phyloP scores from a whole-genome alignment of 2,329 filamentous ascomycete species.

The Pochonia chlamydosporia region DNA sequence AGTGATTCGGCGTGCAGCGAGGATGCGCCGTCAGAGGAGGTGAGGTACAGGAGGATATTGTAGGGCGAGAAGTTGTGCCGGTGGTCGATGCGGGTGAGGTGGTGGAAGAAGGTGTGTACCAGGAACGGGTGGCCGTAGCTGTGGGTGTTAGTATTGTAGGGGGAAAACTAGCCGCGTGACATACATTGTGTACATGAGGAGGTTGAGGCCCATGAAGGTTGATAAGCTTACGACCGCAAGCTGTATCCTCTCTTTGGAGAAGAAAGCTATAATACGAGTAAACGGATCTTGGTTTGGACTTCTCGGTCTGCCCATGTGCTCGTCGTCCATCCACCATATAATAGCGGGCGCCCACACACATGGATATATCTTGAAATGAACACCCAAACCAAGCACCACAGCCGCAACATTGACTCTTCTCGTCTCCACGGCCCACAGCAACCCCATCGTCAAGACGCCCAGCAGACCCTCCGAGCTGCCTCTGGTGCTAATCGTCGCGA shows the following conservation, averaged over 20 bases:
- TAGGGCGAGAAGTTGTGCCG: constrained; percentile 98
- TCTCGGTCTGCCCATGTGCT: constrained; percentile 28
- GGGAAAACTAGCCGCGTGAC: constrained; percentile 21
- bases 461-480: constrained; percentile 90
- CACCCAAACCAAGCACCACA: constrained; percentile 69
- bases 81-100: constrained; percentile 88
- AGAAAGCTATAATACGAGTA: constrained; percentile 32
- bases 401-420: constrained; percentile 62
- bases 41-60: constrained; percentile 84
- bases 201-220: constrained; percentile 70
- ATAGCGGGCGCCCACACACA: constrained; percentile 88
- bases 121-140: constrained; percentile 79
- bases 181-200: constrained; percentile 70
- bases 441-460: constrained; percentile 73
- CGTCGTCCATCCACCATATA: constrained; percentile 70
- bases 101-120: constrained; percentile 87
- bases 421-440: constrained; percentile 76
- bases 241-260: constrained; percentile 48
- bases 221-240: constrained; percentile 60
- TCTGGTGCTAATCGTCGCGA: constrained; percentile 90
- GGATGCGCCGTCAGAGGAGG: constrained; percentile 54
- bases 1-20: constrained; percentile 61
- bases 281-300: constrained; percentile 10
- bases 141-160: constrained; percentile 9
- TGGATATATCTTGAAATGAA: constrained; percentile 98